phyloP scores from a whole-genome alignment of 176 grass and related monocot species.

The Cenchrus americanus region DNA sequence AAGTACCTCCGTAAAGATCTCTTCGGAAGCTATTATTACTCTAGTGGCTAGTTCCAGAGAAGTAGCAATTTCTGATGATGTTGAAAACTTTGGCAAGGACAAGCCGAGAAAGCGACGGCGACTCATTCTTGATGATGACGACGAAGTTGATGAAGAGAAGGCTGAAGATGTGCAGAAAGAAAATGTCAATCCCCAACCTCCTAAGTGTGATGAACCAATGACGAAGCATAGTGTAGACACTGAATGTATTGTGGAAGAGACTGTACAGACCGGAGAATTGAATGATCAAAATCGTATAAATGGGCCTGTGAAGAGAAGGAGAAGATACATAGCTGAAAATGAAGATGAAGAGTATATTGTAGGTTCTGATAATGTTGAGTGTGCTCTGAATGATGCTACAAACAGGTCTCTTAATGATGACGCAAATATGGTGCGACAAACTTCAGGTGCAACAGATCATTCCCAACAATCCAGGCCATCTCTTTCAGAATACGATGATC shows the following conservation, averaged over 20 bases:
- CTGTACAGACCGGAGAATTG: constrained; percentile 16
- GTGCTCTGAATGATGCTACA: constrained; percentile 14
- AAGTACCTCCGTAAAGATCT: constrained; percentile 1
- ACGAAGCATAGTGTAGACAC: neutral
- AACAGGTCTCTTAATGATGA: constrained; percentile 4
- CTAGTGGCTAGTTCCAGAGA: neutral
- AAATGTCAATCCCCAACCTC: constrained; percentile 2
- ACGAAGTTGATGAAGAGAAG: constrained; percentile 25
- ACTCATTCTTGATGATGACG: constrained; percentile 14
- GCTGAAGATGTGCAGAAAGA: neutral
- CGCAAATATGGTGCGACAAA: constrained; percentile 13
- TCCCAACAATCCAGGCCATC: neutral
- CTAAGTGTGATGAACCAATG: constrained; percentile 31
- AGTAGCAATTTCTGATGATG: constrained; percentile 10
- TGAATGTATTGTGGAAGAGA: constrained; percentile 10
- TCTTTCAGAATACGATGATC: constrained; percentile 22
- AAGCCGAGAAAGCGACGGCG: constrained; percentile 17
- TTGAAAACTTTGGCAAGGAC: constrained; percentile 24
- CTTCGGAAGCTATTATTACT: neutral
- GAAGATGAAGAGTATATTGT: constrained; percentile 30
- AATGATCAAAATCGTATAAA: constrained; percentile 20
- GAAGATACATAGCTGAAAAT: constrained; percentile 33
- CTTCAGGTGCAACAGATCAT: neutral
- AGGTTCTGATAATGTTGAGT: neutral
- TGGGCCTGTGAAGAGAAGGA: constrained; percentile 26